Percentiles rank a stretch among this genome's conserved stretches.
These are phyloP conservation scores for Fusarium floridanum DNA, from an alignment of 2,329 filamentous ascomycete genomes.

Conservation along the genomic window DNA sequence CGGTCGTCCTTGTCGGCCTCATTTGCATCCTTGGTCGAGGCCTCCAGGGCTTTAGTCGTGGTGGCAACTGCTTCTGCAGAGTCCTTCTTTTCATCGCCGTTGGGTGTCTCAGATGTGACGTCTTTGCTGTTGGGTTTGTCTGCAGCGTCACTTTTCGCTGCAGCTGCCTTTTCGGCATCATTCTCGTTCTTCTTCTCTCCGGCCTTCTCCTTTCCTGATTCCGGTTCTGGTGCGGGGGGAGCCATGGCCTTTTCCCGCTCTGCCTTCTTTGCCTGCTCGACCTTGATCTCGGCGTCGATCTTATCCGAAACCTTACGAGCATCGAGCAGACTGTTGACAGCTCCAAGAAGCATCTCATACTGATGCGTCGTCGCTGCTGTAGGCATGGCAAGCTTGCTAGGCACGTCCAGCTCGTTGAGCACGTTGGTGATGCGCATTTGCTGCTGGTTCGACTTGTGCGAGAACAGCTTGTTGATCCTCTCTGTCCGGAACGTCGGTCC, in stretches of 20 bases:
- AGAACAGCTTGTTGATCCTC: conserved; percentile 81
- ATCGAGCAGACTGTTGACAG: conserved; percentile 78
- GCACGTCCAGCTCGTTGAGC: conserved; percentile 78
- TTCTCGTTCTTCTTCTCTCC: conserved; percentile 23
- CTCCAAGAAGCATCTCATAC: conserved; percentile 78
- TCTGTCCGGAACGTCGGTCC: conserved; percentile 93
- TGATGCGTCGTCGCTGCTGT: conserved; percentile 78
- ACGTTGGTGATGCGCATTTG: conserved; percentile 80
- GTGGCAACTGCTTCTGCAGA: conserved; percentile 17
- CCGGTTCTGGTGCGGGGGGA: conserved; percentile 21
- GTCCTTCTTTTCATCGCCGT: conserved; percentile 36
- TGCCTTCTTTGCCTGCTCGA: conserved; percentile 69
- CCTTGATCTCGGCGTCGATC: conserved; percentile 77
- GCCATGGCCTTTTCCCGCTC: conserved; percentile 60
- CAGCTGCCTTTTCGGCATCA: conserved; percentile 26
- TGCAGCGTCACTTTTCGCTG: conserved; percentile 9
- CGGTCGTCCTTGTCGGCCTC: conserved; percentile 48
- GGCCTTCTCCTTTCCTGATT: conserved; percentile 35
- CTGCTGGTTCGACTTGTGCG: conserved; percentile 81
- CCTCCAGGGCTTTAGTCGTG: conserved; percentile 24
- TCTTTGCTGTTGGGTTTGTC: conserved; percentile 27
- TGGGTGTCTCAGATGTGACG: conserved; percentile 15
- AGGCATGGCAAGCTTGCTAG: conserved; percentile 78
- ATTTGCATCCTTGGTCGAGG: conserved; percentile 29
- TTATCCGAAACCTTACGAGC: conserved; percentile 81